Evolutionary conservation across 2,329 filamentous ascomycete species (phyloP).

Genomic region (Tolypocladium paradoxum): DNA sequence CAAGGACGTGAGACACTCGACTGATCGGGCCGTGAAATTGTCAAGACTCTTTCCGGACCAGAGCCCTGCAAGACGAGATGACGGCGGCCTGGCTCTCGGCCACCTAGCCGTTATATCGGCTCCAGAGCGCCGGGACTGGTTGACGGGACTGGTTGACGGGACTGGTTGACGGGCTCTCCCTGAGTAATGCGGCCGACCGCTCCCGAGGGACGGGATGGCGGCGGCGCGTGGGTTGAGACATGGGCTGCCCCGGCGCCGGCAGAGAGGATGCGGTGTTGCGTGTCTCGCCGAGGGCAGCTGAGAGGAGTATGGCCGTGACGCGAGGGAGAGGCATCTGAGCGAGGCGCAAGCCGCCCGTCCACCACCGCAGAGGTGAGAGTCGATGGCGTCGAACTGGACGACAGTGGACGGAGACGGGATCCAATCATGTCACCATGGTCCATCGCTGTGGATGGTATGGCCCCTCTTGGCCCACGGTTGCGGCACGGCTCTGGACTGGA

Average conservation of each 20-base stretch:
- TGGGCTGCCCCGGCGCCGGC: not conserved
- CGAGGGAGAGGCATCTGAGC: not conserved
- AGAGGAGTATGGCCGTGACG: not conserved
- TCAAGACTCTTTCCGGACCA: not conserved
- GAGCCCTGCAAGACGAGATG: not conserved
- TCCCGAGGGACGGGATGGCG: not conserved
- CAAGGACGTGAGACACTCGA: not conserved
- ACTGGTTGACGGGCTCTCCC: not conserved
- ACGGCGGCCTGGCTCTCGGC: not conserved
- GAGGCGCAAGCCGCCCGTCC: not conserved
- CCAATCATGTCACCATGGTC: not conserved
- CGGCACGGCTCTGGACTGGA: not conserved
- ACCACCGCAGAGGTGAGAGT: not conserved
- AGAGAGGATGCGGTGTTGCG: not conserved
- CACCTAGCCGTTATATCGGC: not conserved
- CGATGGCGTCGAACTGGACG: not conserved
- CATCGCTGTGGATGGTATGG: not conserved
- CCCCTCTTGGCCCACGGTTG: not conserved
- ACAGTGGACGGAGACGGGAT: not conserved
- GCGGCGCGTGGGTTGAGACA: not conserved
- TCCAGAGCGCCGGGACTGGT: not conserved
- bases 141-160: not conserved
- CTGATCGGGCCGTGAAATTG: too few relatives aligned
- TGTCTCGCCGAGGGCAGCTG: not conserved
- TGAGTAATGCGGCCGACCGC: not conserved